Evolutionary conservation across 495 filamentous ascomycete species (phyloP).

Genomic region (Trichoderma parareesei): DNA sequence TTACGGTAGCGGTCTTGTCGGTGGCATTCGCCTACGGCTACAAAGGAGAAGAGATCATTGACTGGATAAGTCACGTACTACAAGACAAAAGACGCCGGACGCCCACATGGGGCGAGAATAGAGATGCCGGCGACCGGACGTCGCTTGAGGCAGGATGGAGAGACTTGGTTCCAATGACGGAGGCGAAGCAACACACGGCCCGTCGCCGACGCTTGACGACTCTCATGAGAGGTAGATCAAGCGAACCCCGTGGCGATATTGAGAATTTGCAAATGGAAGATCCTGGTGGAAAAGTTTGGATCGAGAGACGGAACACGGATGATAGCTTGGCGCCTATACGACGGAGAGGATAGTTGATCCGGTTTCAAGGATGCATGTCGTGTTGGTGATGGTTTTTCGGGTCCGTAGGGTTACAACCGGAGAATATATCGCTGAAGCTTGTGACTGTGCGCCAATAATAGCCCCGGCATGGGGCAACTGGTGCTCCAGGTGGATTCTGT

Average conservation of each 20-base stretch:
- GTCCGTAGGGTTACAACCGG: no score
- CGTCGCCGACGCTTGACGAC: not conserved
- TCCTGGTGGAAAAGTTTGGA: not conserved
- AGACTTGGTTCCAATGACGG: not conserved
- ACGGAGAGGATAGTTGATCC: not conserved
- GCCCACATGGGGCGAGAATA: no score
- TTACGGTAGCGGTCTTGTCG: slow-evolving; percentile 24
- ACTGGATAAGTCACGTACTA: not conserved
- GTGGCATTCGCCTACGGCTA: slow-evolving; percentile 13
- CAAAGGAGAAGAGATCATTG: slow-evolving; percentile 1
- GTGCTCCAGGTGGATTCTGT: no score
- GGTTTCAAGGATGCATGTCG: no score
- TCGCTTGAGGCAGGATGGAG: not conserved
- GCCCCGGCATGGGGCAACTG: no score
- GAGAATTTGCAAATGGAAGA: not conserved
- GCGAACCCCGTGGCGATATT: not conserved
- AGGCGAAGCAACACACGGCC: not conserved
- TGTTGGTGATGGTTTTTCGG: no score
- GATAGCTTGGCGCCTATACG: not conserved
- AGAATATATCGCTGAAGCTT: no score
- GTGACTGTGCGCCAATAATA: no score
- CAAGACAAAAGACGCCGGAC: no score
- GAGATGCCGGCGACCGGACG: not conserved
- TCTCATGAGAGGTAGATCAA: not conserved
- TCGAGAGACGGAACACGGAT: not conserved